Conservation (phyloP, 768 basidiomycete species). For the Suillus subaureus region DNA sequence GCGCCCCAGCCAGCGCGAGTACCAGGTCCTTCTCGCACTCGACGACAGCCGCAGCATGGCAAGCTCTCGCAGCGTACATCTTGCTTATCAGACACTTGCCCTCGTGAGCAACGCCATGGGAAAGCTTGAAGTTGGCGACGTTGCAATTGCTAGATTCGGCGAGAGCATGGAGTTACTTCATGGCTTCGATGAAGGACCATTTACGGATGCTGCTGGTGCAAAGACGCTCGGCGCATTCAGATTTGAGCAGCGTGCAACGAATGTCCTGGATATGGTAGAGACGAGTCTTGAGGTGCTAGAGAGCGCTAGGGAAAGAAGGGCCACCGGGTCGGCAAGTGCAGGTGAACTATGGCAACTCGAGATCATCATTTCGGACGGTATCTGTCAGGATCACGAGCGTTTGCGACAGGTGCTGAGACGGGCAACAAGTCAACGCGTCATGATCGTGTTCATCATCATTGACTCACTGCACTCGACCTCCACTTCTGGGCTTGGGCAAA, state of each 20-base stretch:
- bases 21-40: conserved; percentile 91
- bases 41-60: conserved; percentile 97
- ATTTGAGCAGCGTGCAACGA: conserved; percentile 88
- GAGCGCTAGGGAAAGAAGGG: conserved; percentile 69
- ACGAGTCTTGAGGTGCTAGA: conserved; percentile 74
- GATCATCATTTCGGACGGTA: conserved; percentile 99
- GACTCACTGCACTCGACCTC: conserved; percentile 75
- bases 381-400: conserved; percentile 93
- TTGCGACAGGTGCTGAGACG: conserved; percentile 78
- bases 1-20: conserved; percentile 90
- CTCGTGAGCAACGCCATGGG: conserved; percentile 89
- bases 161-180: conserved; percentile 86
- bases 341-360: conserved; percentile 96
- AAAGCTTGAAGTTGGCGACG: conserved; percentile 93
- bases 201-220: conserved; percentile 79
- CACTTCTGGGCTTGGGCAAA: conserved; percentile 12
- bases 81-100: conserved; percentile 92
- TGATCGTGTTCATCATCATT: conserved; percentile 95
- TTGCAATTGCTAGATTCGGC: conserved; percentile 91
- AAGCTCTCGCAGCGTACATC: conserved; percentile 54
- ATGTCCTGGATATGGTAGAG: conserved; percentile 82
- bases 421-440: conserved; percentile 87
- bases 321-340: conserved; percentile 53
- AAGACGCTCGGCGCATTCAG: conserved; percentile 82
- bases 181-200: conserved; percentile 78